phyloP scores from a whole-genome alignment of 2,329 filamentous ascomycete species.

The Thelonectria olida region DNA sequence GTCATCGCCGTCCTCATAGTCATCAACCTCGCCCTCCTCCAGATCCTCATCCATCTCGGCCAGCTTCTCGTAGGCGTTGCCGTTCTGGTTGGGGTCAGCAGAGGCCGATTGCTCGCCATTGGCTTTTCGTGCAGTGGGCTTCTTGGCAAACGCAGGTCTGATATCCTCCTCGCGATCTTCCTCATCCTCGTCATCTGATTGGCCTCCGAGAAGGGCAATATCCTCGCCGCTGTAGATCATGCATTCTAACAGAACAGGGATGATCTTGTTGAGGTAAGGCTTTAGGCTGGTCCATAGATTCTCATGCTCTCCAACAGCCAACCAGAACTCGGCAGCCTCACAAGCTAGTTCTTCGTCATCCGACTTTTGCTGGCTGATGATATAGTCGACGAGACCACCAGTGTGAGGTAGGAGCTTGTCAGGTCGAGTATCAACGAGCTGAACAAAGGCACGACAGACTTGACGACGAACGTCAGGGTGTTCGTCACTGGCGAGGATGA shows the following conservation, averaged over 20 bases:
- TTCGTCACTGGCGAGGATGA: slow-evolving; percentile 79
- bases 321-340: slow-evolving; percentile 97
- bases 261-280: slow-evolving; percentile 83
- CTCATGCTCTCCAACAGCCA: slow-evolving; percentile 89
- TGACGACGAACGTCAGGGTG: slow-evolving; percentile 87
- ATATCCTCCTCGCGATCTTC: slow-evolving; percentile 93
- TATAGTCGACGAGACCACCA: slow-evolving; percentile 88
- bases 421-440: slow-evolving; percentile 88
- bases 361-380: slow-evolving; percentile 86
- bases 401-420: slow-evolving; percentile 93
- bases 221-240: slow-evolving; percentile 98
- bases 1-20: slow-evolving; percentile 79
- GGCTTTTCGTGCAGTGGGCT: slow-evolving; percentile 65
- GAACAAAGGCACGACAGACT: slow-evolving; percentile 92
- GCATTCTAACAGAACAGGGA: slow-evolving; percentile 89
- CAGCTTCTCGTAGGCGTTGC: slow-evolving; percentile 64
- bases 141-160: slow-evolving; percentile 89
- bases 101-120: slow-evolving; percentile 62
- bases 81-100: slow-evolving; percentile 60
- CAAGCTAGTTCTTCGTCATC: slow-evolving; percentile 90
- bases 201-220: slow-evolving; percentile 83
- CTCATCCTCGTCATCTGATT: slow-evolving; percentile 88
- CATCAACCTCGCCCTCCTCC: slow-evolving; percentile 88
- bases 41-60: slow-evolving; percentile 75
- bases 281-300: slow-evolving; percentile 79